Conservation (phyloP, 2,329 filamentous ascomycete genomes). For the Nemania diffusa region DNA sequence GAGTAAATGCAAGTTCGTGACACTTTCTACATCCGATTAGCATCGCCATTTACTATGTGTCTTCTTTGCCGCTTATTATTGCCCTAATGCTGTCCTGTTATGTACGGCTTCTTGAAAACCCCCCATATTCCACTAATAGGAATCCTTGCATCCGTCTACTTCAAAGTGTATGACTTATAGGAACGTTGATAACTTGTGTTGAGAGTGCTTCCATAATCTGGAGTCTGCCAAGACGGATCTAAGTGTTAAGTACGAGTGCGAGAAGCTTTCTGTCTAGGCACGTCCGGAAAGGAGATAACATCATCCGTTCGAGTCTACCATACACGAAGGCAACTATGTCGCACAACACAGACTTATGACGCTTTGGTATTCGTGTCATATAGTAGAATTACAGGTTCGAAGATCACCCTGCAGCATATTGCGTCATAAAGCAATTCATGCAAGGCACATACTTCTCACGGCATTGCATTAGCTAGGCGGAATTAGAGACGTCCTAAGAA, state of each 20-base stretch:
- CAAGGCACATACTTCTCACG: constrained; percentile 4
- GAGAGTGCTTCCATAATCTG: neutral
- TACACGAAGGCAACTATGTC: neutral
- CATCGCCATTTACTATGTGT: neutral
- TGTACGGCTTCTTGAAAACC: too few relatives aligned
- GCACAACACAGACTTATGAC: neutral
- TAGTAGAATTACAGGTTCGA: constrained; percentile 1
- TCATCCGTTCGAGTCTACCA: neutral
- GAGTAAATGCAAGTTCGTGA: neutral
- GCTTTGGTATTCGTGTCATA: neutral
- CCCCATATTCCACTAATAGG: too few relatives aligned
- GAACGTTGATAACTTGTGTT: neutral
- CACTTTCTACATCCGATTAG: neutral
- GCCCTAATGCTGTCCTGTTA: neutral
- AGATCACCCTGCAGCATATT: constrained; percentile 2
- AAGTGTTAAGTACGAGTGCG: neutral
- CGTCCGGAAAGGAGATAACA: neutral
- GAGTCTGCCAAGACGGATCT: neutral
- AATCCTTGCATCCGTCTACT: neutral
- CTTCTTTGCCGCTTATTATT: neutral
- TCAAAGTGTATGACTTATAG: neutral
- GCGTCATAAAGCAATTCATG: constrained; percentile 8
- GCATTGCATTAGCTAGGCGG: constrained; percentile 14
- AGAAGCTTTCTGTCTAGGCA: neutral
- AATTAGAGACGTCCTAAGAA: neutral